Evolutionary conservation across 2,329 filamentous ascomycete species (phyloP), one percentile per base, ranked within the genome.

Genomic region (Cladosporium sp.): DNA sequence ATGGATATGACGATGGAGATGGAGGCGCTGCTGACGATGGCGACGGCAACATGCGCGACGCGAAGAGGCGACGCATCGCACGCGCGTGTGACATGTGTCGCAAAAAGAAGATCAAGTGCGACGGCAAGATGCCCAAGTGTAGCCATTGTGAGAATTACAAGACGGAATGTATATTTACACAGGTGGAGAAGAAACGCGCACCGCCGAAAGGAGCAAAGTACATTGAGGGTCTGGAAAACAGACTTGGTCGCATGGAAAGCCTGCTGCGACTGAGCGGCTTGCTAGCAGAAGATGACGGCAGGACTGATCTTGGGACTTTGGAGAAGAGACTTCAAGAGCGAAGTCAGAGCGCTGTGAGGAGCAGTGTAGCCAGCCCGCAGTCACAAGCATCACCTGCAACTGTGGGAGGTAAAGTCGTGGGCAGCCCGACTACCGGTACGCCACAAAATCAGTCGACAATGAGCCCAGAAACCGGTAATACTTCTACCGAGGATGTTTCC

Each of bases 131-230:
- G 76, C 93, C 94, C 38, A 87, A 92, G 61, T 99, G 94, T 76
- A 92, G 90, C 7, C 94, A 97, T 76, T 99, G 93, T 74, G 88
- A 89, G 73, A 97, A 97, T 74, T 97, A 97, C 80, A 97, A 97
- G 81, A 97, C 92, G 5, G 92, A 96, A 68, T 99, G 93, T 74
- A 85, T 96, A 67, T 97, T 97, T 72, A 97, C 94, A 0, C 92
- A 96, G 73, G 92, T 97, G 38, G 94, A 99, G 79, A 99, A 99
- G 86, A 99, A 99, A 82, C 85, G 94, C 60, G 94, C 89, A 74
- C 93, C 94, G 55, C 94, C 93, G 1, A 99, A 97, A 81, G 93
- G 94, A 60, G 94, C 94, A 57, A 97, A 97, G 75, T 99, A 99
- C 72, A 97, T 97, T 66, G 93, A 97, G 74, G 92, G 92, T 12